These are phyloP conservation scores for Geotrichum restrictum DNA, from an alignment of 1,139 yeast genomes.

Conservation along the genomic window DNA sequence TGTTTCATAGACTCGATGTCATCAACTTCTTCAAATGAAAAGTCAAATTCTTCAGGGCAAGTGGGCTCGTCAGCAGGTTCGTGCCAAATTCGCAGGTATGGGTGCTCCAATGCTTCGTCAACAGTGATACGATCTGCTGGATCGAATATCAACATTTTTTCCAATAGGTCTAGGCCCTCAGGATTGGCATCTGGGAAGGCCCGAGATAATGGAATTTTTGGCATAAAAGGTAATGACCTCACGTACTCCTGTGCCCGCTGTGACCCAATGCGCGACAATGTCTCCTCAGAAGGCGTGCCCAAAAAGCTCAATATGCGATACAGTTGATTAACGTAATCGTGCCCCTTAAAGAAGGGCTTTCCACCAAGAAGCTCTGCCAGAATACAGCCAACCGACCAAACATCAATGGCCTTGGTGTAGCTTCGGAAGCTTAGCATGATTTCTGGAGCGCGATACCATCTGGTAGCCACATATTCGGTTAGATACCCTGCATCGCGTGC, in stretches of 20 bases:
- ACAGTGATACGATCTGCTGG: conserved; percentile 85
- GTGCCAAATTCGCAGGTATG: conserved; percentile 89
- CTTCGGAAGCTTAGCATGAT: conserved; percentile 90
- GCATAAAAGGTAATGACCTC: conserved; percentile 76
- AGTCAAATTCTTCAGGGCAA: conserved; percentile 79
- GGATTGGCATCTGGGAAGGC: conserved; percentile 85
- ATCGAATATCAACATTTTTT: conserved; percentile 79
- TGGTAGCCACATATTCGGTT: conserved; percentile 95
- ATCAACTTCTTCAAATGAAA: conserved; percentile 81
- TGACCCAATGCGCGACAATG: conserved; percentile 79
- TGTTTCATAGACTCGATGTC: conserved; percentile 72
- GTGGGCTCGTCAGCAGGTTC: conserved; percentile 93
- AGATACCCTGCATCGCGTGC: conserved; percentile 84
- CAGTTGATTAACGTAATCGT: conserved; percentile 92
- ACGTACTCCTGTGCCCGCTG: conserved; percentile 90
- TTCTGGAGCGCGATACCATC: conserved; percentile 98
- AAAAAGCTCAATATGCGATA: conserved; percentile 79
- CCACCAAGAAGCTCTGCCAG: conserved; percentile 91
- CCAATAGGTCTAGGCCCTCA: conserved; percentile 76
- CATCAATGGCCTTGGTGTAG: conserved; percentile 91
- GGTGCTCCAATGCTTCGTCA: conserved; percentile 83
- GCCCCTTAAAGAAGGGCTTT: conserved; percentile 87
- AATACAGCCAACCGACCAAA: conserved; percentile 97
- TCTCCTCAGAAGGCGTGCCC: conserved; percentile 88
- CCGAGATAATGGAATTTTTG: conserved; percentile 68